A percentile compares a stretch with the other conserved stretches of the same genome.
Conservation (phyloP, 371 early-diverging fungal species). For the Mortierella polycephala region DNA sequence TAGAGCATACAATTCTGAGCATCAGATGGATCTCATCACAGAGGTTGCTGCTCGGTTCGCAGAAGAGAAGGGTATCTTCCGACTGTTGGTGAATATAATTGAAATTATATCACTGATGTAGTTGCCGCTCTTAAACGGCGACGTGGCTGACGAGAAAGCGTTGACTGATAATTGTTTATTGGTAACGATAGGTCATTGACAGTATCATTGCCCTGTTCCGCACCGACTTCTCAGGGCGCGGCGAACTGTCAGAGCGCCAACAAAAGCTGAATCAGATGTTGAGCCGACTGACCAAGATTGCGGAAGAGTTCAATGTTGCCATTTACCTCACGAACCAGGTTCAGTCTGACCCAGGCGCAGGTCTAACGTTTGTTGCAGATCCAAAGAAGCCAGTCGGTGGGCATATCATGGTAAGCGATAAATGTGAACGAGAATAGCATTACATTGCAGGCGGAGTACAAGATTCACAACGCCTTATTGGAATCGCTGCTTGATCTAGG, state of each 20-base stretch:
- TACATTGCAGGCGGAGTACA: background rate
- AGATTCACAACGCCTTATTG: no score
- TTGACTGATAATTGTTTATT: background rate
- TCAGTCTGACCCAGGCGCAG: constrained; percentile 67
- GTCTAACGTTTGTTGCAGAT: constrained; percentile 82
- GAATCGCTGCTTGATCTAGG: constrained; percentile 7
- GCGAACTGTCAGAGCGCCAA: constrained; percentile 92
- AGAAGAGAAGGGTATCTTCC: constrained; percentile 75
- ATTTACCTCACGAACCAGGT: constrained; percentile 91
- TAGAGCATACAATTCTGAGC: constrained; percentile 85
- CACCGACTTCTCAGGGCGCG: constrained; percentile 84
- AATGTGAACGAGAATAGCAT: background rate
- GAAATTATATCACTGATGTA: no score
- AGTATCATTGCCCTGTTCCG: constrained; percentile 83
- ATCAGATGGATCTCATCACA: constrained; percentile 83
- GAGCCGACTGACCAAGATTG: constrained; percentile 78
- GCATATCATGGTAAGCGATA: constrained; percentile 67
- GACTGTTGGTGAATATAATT: constrained; percentile 62
- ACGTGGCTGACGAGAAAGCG: no score
- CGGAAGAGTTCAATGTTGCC: constrained; percentile 92
- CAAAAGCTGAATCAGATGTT: constrained; percentile 88
- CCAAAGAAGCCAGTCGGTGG: constrained; percentile 91
- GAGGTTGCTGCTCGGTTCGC: constrained; percentile 79
- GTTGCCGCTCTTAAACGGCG: no score
- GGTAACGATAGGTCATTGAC: constrained; percentile 69